Evolutionary conservation across 768 basidiomycete species (phyloP).

Genomic region (Amanita pseudoporphyria): DNA sequence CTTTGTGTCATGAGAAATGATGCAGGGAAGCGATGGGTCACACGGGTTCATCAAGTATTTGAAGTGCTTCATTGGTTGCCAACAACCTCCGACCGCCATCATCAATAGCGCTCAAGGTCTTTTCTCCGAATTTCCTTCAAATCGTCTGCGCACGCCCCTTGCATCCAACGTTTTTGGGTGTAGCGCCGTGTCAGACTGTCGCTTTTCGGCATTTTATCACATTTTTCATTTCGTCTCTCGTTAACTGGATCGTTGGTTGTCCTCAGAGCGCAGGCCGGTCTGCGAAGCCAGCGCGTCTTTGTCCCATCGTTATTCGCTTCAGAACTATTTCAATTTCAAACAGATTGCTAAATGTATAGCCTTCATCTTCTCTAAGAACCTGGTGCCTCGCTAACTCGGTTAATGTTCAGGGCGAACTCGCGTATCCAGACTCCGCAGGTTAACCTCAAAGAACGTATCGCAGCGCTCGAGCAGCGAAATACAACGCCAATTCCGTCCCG

Average conservation of each 20-base stretch:
- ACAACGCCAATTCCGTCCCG: slow-evolving; percentile 14
- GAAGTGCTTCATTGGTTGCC: slow-evolving; percentile 3
- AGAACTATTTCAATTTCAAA: background rate
- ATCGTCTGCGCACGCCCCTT: background rate
- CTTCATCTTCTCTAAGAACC: background rate
- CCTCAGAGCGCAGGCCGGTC: slow-evolving; percentile 4
- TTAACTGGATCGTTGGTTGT: background rate
- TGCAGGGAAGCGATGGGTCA: background rate
- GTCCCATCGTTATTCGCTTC: background rate
- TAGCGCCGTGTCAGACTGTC: background rate
- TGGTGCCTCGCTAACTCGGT: background rate
- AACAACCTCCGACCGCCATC: slow-evolving; percentile 1
- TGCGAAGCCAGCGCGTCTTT: background rate
- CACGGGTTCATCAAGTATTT: background rate
- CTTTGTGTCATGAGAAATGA: background rate
- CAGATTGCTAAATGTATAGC: background rate
- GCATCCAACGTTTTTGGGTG: background rate
- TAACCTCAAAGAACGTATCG: slow-evolving; percentile 77
- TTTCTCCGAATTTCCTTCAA: background rate
- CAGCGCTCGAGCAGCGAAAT: slow-evolving; percentile 64
- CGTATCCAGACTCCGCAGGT: slow-evolving; percentile 25
- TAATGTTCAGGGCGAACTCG: slow-evolving; percentile 18
- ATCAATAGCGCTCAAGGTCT: background rate
- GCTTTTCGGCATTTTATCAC: background rate
- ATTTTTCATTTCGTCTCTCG: background rate